Percentiles rank a stretch among this genome's conserved stretches.
Evolutionary conservation across 305 asterid genomes (phyloP).

Genomic region (Fraxinus sp.): DNA sequence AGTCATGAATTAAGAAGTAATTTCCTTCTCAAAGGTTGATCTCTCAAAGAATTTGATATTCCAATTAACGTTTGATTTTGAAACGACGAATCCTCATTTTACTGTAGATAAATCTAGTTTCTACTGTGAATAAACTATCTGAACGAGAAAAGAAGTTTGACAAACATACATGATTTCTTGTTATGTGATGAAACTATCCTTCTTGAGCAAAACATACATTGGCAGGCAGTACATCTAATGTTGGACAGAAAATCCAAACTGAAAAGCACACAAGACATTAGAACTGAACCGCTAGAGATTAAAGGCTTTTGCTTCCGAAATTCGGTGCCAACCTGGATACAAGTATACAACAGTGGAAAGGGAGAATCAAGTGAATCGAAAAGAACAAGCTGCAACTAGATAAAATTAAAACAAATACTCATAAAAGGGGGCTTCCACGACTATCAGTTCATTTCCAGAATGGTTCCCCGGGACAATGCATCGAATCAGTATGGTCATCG

Average conservation of each 20-base stretch:
- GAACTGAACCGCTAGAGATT: neutral
- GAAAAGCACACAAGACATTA: neutral
- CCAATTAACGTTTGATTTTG: neutral
- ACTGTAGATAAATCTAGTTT: neutral
- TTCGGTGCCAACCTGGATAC: slow-evolving; percentile 23
- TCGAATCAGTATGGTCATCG: slow-evolving; percentile 7
- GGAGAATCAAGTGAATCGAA: slow-evolving; percentile 4
- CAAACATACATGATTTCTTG: neutral
- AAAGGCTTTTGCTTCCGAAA: slow-evolving; percentile 21
- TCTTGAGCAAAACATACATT: neutral
- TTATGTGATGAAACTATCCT: neutral
- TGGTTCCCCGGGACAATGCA: neutral
- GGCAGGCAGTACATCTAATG: neutral
- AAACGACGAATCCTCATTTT: neutral
- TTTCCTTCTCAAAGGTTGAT: neutral
- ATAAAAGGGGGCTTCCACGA: slow-evolving; percentile 21
- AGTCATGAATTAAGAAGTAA: neutral
- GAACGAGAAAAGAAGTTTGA: neutral
- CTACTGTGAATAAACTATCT: neutral
- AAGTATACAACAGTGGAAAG: slow-evolving; percentile 16
- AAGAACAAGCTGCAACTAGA: slow-evolving; percentile 17
- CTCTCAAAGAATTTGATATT: neutral
- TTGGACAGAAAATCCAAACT: neutral
- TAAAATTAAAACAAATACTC: slow-evolving; percentile 26
- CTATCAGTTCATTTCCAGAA: slow-evolving; percentile 5